These are phyloP conservation scores for Mucor saturninus DNA, from an alignment of 371 early-diverging fungal genomes.

Conservation along the genomic window DNA sequence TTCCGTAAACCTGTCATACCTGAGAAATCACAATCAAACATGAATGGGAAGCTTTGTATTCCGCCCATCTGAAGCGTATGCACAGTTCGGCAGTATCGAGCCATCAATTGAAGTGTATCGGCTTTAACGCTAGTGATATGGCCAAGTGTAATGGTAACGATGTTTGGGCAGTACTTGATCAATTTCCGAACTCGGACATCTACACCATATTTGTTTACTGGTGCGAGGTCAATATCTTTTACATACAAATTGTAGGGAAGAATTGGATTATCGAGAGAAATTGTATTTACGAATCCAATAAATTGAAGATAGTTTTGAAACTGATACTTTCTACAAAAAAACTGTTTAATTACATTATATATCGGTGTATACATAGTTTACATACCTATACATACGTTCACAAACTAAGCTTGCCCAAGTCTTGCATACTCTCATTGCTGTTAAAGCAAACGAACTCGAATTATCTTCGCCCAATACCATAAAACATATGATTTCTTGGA, in stretches of 20 bases:
- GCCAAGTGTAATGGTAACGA: constrained; percentile 12
- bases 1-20: constrained; percentile 14
- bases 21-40: constrained; percentile 33
- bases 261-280: constrained; percentile 8
- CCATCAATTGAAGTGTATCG: constrained; percentile 21
- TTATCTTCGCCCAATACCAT: constrained; percentile 19
- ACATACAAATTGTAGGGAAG: constrained; percentile 22
- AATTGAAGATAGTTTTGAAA: constrained; percentile 26
- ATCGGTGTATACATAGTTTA: not conserved
- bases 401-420: constrained; percentile 23
- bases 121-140: constrained; percentile 25
- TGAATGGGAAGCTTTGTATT: constrained; percentile 25
- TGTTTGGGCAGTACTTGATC: constrained; percentile 19
- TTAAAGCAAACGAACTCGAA: constrained; percentile 20
- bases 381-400: constrained; percentile 24
- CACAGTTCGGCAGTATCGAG: constrained; percentile 14
- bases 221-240: constrained; percentile 17
- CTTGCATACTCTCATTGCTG: constrained; percentile 20
- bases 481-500: constrained; percentile 25
- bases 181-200: constrained; percentile 19
- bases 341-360: not conserved
- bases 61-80: constrained; percentile 22
- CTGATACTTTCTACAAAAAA: constrained; percentile 11
- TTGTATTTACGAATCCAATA: constrained; percentile 24
- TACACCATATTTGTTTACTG: constrained; percentile 30